Evolutionary conservation across 805 yeast genomes (phyloP), one percentile per base, ranked within the genome.

Genomic region (Cyberlindnera euphorbiiphila): DNA sequence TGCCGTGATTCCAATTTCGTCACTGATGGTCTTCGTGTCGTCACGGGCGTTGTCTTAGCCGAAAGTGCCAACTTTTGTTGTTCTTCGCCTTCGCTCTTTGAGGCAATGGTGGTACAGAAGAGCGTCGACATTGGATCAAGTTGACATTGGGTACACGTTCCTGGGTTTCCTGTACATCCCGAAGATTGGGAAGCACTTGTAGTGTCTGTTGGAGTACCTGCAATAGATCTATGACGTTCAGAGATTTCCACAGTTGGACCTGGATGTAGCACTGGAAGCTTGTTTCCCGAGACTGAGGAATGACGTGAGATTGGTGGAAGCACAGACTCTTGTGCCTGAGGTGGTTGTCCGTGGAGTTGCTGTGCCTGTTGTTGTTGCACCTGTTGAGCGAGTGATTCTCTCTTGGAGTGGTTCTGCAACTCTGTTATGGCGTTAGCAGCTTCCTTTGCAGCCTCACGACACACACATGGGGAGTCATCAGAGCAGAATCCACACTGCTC

Each of bases 401-500:
- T 44, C 40, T 43, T 43, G 30, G 54, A 46, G 29, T 45, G 53
- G 15, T 42, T 45, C 27, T 52, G 57, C n/a, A 52, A 29, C 34
- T 49, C 54, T 3, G 59, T 50, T 17, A 54, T 54, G n/a, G 59
- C 57, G 32, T 60, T 62, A n/a, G 62, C 62, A 24, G 65, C 62
- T 35, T 62, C 70, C 14, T 62, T 62, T 1, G 72, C 75, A 13
- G 77, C 84, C 49, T 87, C 96, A 19, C 91, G 76, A 58, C 97
- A 91, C 3, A 91, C 84, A 62, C 98, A 91, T 2, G 95, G 89
- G 0, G 95, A 80, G 49, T 80, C 93, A 49, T 85, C 95, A 0
- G 95, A 77, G 56, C 98, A 91, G 60, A 91, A 89, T 0, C 98
- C 98, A 61, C 98, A 91, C 41, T 83, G 77, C 47, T 85, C 94